Evolutionary conservation across 805 yeast species (phyloP).

Genomic region (Millerozyma miso): DNA sequence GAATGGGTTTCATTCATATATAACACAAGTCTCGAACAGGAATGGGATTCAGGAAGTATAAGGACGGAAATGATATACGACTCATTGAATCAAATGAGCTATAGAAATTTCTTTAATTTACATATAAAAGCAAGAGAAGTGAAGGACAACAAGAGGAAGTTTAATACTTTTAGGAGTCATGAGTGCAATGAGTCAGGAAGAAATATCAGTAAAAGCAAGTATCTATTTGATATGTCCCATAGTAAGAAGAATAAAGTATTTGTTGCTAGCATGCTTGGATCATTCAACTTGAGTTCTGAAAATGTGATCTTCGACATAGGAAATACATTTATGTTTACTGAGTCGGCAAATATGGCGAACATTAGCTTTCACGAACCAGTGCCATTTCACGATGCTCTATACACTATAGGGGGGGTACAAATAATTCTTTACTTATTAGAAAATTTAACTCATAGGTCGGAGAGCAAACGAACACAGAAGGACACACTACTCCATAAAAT

Average conservation of each 20-base stretch:
- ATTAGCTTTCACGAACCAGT: constrained; percentile 19
- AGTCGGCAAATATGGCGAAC: constrained; percentile 3
- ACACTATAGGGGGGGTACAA: constrained; percentile 51
- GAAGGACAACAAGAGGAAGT: constrained; percentile 9
- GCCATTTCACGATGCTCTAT: constrained; percentile 29
- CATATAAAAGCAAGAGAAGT: constrained; percentile 31
- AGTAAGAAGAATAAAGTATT: not conserved
- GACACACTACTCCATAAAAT: constrained; percentile 26
- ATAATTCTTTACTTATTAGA: constrained; percentile 46
- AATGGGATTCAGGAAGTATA: constrained; percentile 43
- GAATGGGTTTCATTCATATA: constrained; percentile 53
- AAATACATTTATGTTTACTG: constrained; percentile 8
- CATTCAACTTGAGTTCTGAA: constrained; percentile 12
- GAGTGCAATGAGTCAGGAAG: not conserved
- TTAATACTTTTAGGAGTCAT: not conserved
- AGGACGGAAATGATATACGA: constrained; percentile 33
- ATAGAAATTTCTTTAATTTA: constrained; percentile 30
- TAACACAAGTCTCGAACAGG: constrained; percentile 42
- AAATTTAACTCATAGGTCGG: constrained; percentile 19
- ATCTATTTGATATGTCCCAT: not conserved
- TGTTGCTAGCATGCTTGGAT: constrained; percentile 3
- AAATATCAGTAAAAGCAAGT: not conserved
- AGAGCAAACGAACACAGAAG: constrained; percentile 9
- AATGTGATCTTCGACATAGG: constrained; percentile 19
- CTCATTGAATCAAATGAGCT: constrained; percentile 37